Conservation (phyloP, 2,329 filamentous ascomycete species). For the Stemphylium vesicarium region DNA sequence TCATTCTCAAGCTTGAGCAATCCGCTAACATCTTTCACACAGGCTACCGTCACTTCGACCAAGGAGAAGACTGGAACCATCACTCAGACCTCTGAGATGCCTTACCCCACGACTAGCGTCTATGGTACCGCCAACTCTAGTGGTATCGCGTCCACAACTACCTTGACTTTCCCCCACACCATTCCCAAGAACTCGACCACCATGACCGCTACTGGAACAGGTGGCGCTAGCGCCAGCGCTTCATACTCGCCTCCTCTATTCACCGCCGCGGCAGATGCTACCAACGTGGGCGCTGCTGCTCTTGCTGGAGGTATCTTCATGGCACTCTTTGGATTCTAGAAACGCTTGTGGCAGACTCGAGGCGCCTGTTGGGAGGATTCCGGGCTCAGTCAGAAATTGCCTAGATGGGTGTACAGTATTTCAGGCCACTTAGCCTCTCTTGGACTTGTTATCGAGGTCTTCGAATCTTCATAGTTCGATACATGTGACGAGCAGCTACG, state of each 20-base stretch:
- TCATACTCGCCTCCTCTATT: conserved; percentile 1
- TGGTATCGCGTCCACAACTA: not conserved
- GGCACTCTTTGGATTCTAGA: conserved; percentile 11
- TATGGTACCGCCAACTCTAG: conserved; percentile 1
- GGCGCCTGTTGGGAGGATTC: not conserved
- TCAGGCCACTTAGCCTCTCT: not conserved
- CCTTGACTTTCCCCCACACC: not conserved
- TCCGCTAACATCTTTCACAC: not conserved
- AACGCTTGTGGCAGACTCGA: too few relatives aligned
- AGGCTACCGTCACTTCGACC: not conserved
- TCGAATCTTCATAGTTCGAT: not conserved
- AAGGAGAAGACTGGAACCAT: not conserved
- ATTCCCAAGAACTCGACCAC: conserved; percentile 1
- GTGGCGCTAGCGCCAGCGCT: conserved; percentile 3
- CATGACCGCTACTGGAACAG: not conserved
- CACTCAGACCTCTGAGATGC: not conserved
- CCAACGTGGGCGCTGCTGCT: conserved; percentile 2
- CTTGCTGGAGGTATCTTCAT: conserved; percentile 6
- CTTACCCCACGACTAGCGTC: not conserved
- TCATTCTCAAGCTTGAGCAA: not conserved
- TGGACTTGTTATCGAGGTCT: not conserved
- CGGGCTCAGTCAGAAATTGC: not conserved
- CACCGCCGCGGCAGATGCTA: conserved; percentile 9
- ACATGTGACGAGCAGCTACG: not conserved
- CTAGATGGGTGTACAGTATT: not conserved